phyloP scores from a whole-genome alignment of 176 grass and related monocot species.

The Pharus latifolius region DNA sequence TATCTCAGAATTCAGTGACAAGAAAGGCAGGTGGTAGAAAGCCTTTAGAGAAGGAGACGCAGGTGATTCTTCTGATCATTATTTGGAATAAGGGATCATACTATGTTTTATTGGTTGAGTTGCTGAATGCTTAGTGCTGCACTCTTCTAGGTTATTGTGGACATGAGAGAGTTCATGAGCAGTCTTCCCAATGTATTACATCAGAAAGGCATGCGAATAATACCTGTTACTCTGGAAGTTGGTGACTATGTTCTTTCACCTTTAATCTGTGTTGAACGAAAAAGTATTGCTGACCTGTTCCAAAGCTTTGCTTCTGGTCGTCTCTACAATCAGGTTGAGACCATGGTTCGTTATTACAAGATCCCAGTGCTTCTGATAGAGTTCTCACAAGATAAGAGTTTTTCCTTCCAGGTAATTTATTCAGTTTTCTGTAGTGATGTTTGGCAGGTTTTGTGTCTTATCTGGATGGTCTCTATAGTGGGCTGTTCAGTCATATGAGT shows the following conservation, averaged over 20 bases:
- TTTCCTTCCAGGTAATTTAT: conserved; percentile 86
- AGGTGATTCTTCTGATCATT: conserved; percentile 32
- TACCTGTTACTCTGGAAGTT: conserved; percentile 86
- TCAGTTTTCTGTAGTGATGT: neutral
- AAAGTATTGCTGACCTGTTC: conserved; percentile 87
- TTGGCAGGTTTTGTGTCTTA: neutral
- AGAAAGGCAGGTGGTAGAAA: conserved; percentile 85
- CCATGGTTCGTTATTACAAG: conserved; percentile 88
- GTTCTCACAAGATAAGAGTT: conserved; percentile 93
- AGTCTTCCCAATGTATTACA: conserved; percentile 93
- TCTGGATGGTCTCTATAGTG: neutral
- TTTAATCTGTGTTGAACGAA: conserved; percentile 89
- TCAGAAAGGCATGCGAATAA: conserved; percentile 80
- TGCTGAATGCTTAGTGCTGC: conserved; percentile 10
- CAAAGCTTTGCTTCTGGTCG: conserved; percentile 96
- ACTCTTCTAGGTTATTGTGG: conserved; percentile 77
- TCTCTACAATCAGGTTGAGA: conserved; percentile 87
- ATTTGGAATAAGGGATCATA: neutral
- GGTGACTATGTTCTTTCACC: conserved; percentile 95
- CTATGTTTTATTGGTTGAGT: neutral
- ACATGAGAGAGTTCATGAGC: conserved; percentile 98
- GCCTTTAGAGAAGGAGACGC: conserved; percentile 63
- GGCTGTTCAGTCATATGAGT: neutral
- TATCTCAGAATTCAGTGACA: conserved; percentile 66
- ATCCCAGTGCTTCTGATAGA: conserved; percentile 95